Base-by-base conservation (phyloP, 2,329 filamentous ascomycete species). In the Paracoccidioides brasiliensis region DNA sequence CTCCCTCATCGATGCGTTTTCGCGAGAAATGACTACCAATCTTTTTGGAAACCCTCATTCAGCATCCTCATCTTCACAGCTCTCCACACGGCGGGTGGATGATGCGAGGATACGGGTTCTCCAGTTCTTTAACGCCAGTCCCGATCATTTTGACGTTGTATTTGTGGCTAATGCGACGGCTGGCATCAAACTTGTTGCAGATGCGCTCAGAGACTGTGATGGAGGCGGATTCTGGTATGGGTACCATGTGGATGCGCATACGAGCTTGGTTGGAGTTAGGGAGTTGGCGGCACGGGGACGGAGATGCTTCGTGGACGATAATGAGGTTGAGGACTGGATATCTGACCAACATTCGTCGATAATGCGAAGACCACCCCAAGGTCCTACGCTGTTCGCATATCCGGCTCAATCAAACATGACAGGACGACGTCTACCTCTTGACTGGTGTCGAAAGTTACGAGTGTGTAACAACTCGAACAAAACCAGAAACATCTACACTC, bases 371-470 rank as follows among this genome's bases (percentile, higher is more conserved):
- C 8, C 57, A 62, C 37, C 63, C 68, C 28, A 63, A 74, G 52
- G 63, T 65, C 42, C 52, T 66, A 59, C 63, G 4, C 68, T 88
- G 0, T 88, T 97, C 67, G 86, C 88, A 33, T 96, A 89, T 67
- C 86, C 91, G 6, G 90, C 85, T 1, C 91, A 97, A 67, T 96
- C 90, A 37, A 95, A 96, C 66, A 86, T 96, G 85, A 86, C 91
- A 60, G 91, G 91, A 2, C 80, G 78, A 28, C 81, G 88, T 54
- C 77, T 88, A 57, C 88, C 90, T 6, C 67, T 89, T 14, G 70
- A 75, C 3, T 96, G 90, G 90, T 76, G 79, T 48, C 65, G 69
- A 50, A 64, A 71, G 30, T 64, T 83, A 52, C 76, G 77, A 55
- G 62, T 66, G 37, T 64, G 61, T 42, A 61, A 63, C 43, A 59